A percentile compares a stretch with the other conserved stretches of the same genome.
Evolutionary conservation across 129 eudicot species (phyloP).

Genomic region (Kitagawia praeruptora): DNA sequence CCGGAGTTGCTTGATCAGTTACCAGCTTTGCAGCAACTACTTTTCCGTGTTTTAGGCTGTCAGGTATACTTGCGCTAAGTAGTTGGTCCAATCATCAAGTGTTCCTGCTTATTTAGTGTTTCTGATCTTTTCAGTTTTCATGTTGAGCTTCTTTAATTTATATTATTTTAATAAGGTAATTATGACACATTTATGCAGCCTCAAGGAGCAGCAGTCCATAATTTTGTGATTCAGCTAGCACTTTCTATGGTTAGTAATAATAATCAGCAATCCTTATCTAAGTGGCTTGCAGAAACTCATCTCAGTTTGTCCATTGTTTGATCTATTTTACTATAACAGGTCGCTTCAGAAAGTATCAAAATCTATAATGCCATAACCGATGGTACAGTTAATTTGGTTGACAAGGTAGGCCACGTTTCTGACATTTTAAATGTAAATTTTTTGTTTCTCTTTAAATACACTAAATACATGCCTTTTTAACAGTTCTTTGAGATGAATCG

Average conservation of each 20-base stretch:
- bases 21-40: constrained; percentile 75
- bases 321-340: constrained; percentile 24
- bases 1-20: constrained; percentile 71
- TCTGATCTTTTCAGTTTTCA: background rate
- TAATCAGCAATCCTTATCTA: background rate
- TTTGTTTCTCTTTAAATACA: background rate
- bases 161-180: background rate
- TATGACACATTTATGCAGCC: constrained; percentile 48
- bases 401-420: constrained; percentile 44
- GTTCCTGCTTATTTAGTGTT: background rate
- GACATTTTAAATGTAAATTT: background rate
- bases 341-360: constrained; percentile 78
- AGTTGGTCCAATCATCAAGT: background rate
- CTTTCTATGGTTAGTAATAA: constrained; percentile 62
- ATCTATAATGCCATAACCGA: constrained; percentile 77
- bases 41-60: constrained; percentile 66
- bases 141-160: background rate
- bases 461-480: constrained; percentile 8
- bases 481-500: constrained; percentile 97
- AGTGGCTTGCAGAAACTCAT: background rate
- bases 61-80: constrained; percentile 38
- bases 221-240: constrained; percentile 71
- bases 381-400: constrained; percentile 71
- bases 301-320: background rate
- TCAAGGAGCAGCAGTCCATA: constrained; percentile 77